These are phyloP conservation scores for Erodium moschatum DNA, from an alignment of 441 rosid genomes.

Conservation along the genomic window DNA sequence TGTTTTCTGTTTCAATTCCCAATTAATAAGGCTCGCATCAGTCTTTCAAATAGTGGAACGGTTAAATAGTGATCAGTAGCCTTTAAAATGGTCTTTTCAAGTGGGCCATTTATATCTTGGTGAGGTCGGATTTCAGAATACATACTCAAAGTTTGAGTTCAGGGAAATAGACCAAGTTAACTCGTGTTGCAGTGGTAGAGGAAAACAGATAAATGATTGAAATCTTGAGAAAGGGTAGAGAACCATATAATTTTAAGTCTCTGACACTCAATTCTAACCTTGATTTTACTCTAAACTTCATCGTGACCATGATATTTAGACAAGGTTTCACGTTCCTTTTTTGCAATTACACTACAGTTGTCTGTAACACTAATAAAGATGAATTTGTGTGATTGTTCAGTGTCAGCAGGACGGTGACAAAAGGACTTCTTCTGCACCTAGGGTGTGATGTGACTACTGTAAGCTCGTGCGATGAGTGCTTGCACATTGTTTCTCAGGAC, in stretches of 20 bases:
- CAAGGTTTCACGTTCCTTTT: not conserved
- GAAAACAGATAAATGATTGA: not conserved
- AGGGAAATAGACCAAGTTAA: not conserved
- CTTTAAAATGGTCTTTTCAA: not conserved
- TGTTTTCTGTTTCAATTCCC: not conserved
- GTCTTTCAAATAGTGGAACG: not conserved
- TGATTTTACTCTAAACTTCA: not conserved
- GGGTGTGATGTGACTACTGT: conserved; percentile 80
- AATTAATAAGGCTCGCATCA: not conserved
- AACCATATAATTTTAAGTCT: not conserved
- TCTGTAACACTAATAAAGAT: not conserved
- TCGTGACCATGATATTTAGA: not conserved
- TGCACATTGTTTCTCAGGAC: conserved; percentile 46
- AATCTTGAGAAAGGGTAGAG: no score
- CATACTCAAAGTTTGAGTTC: not conserved
- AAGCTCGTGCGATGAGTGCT: conserved; percentile 63
- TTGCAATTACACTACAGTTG: not conserved
- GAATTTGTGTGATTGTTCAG: conserved; percentile 30
- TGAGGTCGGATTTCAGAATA: not conserved
- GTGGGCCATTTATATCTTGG: not conserved
- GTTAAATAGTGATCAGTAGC: not conserved
- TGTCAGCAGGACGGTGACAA: conserved; percentile 71
- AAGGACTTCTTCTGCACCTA: conserved; percentile 70
- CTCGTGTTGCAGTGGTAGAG: not conserved
- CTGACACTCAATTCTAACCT: not conserved